Evolutionary conservation across 805 yeast species (phyloP), one percentile per base, ranked within the genome.

Genomic region (Hanseniaspora occidentalis): DNA sequence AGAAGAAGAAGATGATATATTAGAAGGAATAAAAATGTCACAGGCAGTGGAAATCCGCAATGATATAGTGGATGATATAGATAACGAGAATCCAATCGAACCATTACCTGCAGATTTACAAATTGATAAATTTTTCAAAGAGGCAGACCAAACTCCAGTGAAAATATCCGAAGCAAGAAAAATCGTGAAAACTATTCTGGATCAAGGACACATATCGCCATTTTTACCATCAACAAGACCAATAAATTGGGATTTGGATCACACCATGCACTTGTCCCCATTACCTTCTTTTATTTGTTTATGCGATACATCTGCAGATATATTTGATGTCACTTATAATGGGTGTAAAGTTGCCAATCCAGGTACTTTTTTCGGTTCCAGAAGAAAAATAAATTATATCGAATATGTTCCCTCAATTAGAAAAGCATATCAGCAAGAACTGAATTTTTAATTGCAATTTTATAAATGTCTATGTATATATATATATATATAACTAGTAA

Each of bases 131-230:
- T 51, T 64, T 38, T 55, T 49, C 4, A 54, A 56, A 29, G 50
- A 50, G 29, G 42, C 54, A n/a, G 62, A 63, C 39, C 57, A 61
- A 23, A 49, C 65, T 21, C 63, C 77, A 0, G 56, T 73, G 4
- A 73, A 72, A 38, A 57, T 72, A 2, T 60, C 62, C 33, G 82
- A 79, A 54, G 74, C 85, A 0, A 67, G 84, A 46, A 79, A 79
- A 51, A 59, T 86, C 2, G 84, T 81, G 14, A 79, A 82, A 47
- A 86, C 96, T 0, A 45, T 92, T 1, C 58, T 92, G 10, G 95
- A 84, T 52, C 99, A 92, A 60, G 92, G 92, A 1, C 81, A 76
- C 52, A 57, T 92, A 36, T 81, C 92, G 24, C 98, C 98, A 10
- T 85, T 88, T 52, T 62, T 76, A 2, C 58, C 65, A 16, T 59